Base-by-base conservation (phyloP, 768 basidiomycete genomes). In the Clitopilus hobsonii region DNA sequence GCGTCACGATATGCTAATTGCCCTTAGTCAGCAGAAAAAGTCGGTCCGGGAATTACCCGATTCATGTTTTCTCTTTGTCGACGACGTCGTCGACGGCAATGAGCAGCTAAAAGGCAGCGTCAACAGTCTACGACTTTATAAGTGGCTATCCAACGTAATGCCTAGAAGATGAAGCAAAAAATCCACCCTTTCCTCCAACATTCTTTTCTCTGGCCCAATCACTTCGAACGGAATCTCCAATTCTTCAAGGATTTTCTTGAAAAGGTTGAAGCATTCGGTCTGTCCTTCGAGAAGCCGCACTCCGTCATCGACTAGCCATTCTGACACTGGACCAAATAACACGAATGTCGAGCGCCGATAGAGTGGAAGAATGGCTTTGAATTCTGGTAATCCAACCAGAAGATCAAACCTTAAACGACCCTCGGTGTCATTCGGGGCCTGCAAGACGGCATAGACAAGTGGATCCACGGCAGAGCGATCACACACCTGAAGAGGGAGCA, bases 401-500 rank as follows among this genome's bases (percentile, higher is more conserved):
- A 61, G 26, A 16, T 61, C 57, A 51, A 72, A 70, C 36, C 73
- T 73, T 41, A 64, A 59, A 8, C 59, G 48, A 4, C 69, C 76
- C 45, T 78, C 74, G 51, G 64, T 67, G 1, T 64, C 70, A 50
- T 69, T 70, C 8, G 61, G 54, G 1, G 78, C 72, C 25, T 73
- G 79, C 56, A 85, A 67, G 30, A 78, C 66, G 0, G 82, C 83
- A 57, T 88, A 88, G 0, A 85, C 80, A 53, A 87, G 67, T 6
- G 85, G 77, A 65, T 88, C 87, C 2, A 86, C 63, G 0, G 81
- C 83, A 13, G 85, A 88, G 58, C 87, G 71, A 63, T 88, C 86
- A 63, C 80, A 83, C 18, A 88, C 69, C 30, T 81, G 65, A 23
- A 81, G 60, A 26, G 57, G 57, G 52, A 20, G 61, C 58, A 32